phyloP scores from a whole-genome alignment of 2,329 filamentous ascomycete genomes.

The Purpureocillium takamizusanense region DNA sequence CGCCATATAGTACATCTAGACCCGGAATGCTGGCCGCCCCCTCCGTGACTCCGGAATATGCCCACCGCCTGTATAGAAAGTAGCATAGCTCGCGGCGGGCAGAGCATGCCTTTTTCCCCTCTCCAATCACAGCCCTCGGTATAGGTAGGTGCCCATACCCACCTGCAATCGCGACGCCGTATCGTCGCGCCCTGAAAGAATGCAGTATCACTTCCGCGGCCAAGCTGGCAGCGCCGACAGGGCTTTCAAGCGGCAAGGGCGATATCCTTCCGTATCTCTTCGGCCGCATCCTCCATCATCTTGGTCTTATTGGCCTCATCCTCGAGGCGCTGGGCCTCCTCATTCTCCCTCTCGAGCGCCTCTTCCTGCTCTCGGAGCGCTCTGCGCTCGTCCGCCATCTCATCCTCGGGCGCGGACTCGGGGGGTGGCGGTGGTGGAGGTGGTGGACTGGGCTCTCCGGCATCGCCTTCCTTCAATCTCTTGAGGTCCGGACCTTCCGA shows the following conservation, averaged over 20 bases:
- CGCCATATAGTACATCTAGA: conserved; percentile 1
- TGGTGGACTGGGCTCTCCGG: conserved; percentile 27
- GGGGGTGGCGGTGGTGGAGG: conserved; percentile 40
- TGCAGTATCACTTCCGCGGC: background rate
- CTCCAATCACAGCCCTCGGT: too few species aligned
- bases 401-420: conserved; percentile 24
- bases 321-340: conserved; percentile 43
- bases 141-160: too few species aligned
- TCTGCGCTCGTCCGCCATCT: conserved; percentile 31
- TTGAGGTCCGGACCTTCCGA: conserved; percentile 49
- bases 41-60: background rate
- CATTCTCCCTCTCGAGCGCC: conserved; percentile 41
- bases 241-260: conserved; percentile 1
- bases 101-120: too few species aligned
- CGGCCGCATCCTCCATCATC: conserved; percentile 14
- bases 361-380: conserved; percentile 41
- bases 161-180: too few species aligned
- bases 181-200: too few species aligned
- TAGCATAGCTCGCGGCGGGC: background rate
- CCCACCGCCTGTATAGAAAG: background rate
- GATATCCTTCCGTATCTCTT: conserved; percentile 13
- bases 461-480: conserved; percentile 39
- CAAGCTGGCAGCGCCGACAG: background rate
- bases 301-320: conserved; percentile 31
- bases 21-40: background rate